A percentile compares a stretch with the other conserved stretches of the same genome.
These are phyloP conservation scores for Podaxis sp. DNA, from an alignment of 768 basidiomycete species.

Conservation along the genomic window DNA sequence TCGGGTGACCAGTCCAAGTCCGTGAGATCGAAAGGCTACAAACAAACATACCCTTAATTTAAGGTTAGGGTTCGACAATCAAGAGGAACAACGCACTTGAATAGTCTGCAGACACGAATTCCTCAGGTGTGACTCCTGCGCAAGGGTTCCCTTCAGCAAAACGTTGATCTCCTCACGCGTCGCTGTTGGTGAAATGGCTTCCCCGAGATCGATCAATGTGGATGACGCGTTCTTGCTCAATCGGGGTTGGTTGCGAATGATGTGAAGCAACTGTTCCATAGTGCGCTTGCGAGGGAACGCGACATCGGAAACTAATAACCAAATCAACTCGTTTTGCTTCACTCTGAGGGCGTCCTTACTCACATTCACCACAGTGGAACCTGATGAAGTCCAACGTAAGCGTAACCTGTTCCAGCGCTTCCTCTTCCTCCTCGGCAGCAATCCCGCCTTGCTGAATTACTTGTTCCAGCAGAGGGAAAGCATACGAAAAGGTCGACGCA, in stretches of 20 bases:
- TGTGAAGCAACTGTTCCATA: constrained; percentile 65
- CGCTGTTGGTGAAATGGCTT: constrained; percentile 69
- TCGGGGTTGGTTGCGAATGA: constrained; percentile 75
- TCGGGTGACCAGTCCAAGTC: constrained; percentile 92
- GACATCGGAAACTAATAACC: constrained; percentile 55
- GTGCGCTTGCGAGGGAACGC: constrained; percentile 74
- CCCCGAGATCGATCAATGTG: constrained; percentile 76
- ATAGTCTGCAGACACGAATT: constrained; percentile 89
- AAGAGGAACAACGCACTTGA: constrained; percentile 49
- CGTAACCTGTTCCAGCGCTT: constrained; percentile 74
- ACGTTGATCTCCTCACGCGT: constrained; percentile 59
- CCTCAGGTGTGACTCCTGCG: constrained; percentile 86
- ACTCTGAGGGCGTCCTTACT: constrained; percentile 23
- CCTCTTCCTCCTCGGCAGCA: constrained; percentile 62
- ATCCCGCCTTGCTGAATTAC: constrained; percentile 73
- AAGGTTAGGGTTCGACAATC: not conserved
- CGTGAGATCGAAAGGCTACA: constrained; percentile 88
- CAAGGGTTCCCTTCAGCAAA: constrained; percentile 70
- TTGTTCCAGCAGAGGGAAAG: constrained; percentile 69
- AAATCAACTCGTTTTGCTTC: not conserved
- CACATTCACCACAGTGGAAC: constrained; percentile 74
- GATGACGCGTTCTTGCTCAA: constrained; percentile 83
- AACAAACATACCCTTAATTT: constrained; percentile 4
- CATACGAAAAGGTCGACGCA: constrained; percentile 80
- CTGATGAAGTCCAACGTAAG: constrained; percentile 69